Base-by-base conservation (phyloP, 2,329 filamentous ascomycete genomes). In the Canariomyces notabilis region DNA sequence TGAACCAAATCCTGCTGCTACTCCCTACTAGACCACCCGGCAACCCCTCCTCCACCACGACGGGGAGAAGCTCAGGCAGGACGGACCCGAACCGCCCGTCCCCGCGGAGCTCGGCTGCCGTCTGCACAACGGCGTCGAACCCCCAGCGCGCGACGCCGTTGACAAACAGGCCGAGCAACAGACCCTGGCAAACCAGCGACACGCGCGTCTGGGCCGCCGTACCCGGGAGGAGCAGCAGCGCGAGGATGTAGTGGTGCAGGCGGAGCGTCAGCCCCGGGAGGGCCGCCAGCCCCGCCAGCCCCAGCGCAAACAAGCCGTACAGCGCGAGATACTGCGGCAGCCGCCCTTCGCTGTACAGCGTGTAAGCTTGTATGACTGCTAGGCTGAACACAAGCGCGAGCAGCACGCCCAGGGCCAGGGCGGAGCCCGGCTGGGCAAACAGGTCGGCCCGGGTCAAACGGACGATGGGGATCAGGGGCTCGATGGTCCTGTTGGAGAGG, bases 141-240 rank as follows among this genome's bases (percentile, higher is more conserved):
- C 85, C 85, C 85, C 85, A 89, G 14, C 84, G 71, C 3, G 84
- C 85, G 42, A 85, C 74, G n/a, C 85, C 85, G 57, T 89, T 88
- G 63, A 89, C 77, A 60, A 89, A 89, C 0, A 89, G 69, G 1
- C 86, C 86, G 6, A 89, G 67, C 0, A 89, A 70, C 14, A 89
- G 64, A 2, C 86, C 86, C 61, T 89, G 85, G 55, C 84, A 88
- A 6, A 86, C 61, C 5, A 89, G 66, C 6, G 76, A 78, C 0
- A 83, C 79, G 0, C 86, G 73, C 2, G 81, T 89, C 42, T 86
- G 83, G 60, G 88, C 78, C 3, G 74, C 75, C 0, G 85, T 89
- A 0, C 84, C 85, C 0, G 85, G 83, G 19, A 89, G 74, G 0
- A 89, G 71, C 0, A 89, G 66, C 3, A 89, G 72, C 2, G 77